Base-by-base conservation (phyloP, 2,329 filamentous ascomycete species). In the Colletotrichum godetiae region DNA sequence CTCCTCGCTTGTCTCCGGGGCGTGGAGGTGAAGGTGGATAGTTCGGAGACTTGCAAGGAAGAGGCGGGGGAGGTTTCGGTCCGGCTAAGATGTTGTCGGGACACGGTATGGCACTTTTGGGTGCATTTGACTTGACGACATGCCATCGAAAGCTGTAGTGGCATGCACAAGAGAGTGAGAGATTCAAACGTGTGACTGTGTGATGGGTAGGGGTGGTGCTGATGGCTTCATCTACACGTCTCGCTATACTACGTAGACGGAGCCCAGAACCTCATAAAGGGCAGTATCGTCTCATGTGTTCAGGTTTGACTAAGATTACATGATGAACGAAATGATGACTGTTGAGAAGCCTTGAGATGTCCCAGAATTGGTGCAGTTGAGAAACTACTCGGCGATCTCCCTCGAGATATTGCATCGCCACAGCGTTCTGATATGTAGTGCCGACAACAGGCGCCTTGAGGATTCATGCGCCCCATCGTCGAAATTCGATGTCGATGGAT, bases 151-250 rank as follows among this genome's bases (percentile, higher is more conserved):
- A 56, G 53, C 53, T 12, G n/a, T 42, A 29, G n/a, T 24, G 29
- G 15, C 27, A 24, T 10, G 46, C 15, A 5, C 10, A 37, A 12
- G 13, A 22, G 12, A 6, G 24, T 22, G 37, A 37, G 61, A 53
- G 49, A 8, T 15, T 42, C 5, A 42, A 15, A 42, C 15, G 15
- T 6, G 49, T 37, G 61, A n/a, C 22, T n/a, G 5, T 2, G 37
- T 22, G 61, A 5, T 31, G 31, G 33, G 5, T 13, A 31, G n/a
- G 31, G 33, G 3, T 13, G 42, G n/a, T 70, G 55, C 63, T 24
- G 68, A 71, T 71, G 46, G 63, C 55, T 67, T 67, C 55, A 35
- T 55, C 55, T 15, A 46, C 31, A 13, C 22, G 62, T 15, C 29
- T 27, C 1, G 15, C 46, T 46, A n/a, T 2, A 13, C 15, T 60